These are phyloP conservation scores for Syzygium jambos DNA, from an alignment of 345 rosid genomes.

Conservation along the genomic window DNA sequence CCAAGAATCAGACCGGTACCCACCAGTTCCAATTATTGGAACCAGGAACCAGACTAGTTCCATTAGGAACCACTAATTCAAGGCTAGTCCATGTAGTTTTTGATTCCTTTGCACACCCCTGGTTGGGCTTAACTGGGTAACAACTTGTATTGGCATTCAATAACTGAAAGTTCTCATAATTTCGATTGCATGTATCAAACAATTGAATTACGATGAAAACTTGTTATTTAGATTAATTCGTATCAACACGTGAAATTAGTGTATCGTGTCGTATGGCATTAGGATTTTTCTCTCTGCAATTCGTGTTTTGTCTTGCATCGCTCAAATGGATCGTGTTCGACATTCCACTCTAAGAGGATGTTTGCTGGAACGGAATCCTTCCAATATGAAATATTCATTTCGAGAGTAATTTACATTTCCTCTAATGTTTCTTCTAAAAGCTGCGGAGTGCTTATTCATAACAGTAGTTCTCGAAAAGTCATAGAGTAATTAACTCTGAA, in stretches of 20 bases:
- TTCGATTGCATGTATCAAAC: background rate
- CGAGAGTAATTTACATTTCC: background rate
- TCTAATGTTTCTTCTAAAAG: background rate
- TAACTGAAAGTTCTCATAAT: background rate
- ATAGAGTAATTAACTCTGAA: background rate
- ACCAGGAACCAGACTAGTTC: no score
- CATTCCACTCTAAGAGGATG: no score
- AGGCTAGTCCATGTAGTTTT: no score
- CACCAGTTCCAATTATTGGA: no score
- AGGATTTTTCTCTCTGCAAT: background rate
- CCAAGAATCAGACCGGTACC: accelerated
- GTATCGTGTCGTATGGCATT: background rate
- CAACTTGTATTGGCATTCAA: background rate
- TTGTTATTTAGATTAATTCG: background rate
- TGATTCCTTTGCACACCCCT: no score
- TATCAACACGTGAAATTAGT: background rate
- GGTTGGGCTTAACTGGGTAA: no score
- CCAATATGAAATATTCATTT: background rate
- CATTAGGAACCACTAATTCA: no score
- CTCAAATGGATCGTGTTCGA: background rate
- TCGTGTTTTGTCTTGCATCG: background rate
- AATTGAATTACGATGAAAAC: background rate
- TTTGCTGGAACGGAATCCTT: background rate
- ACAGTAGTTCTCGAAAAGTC: background rate
- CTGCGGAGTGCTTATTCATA: background rate